phyloP scores from a whole-genome alignment of 306 rosid genomes.

The Acacia acuminata region DNA sequence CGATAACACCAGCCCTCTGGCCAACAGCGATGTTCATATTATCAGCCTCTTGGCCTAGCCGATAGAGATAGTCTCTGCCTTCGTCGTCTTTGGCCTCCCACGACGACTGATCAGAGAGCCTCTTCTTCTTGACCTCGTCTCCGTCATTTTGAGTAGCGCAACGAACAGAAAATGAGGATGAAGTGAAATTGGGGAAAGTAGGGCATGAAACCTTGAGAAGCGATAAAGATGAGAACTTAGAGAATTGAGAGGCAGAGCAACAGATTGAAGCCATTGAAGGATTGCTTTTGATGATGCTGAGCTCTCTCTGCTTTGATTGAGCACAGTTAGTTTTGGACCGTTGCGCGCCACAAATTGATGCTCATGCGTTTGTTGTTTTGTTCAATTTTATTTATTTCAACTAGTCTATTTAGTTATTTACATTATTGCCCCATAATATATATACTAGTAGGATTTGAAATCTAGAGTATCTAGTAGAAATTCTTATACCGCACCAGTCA shows the following conservation, averaged over 20 bases:
- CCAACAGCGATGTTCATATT: constrained; percentile 98
- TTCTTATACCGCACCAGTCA: no score
- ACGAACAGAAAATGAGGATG: constrained; percentile 37
- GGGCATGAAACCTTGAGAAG: constrained; percentile 21
- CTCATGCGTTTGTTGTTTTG: not conserved
- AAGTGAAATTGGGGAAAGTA: constrained; percentile 19
- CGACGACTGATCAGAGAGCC: constrained; percentile 78
- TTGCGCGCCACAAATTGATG: constrained; percentile 42
- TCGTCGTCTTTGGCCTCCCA: constrained; percentile 82
- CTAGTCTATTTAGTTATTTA: not conserved
- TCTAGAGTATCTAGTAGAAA: no score
- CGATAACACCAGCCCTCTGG: constrained; percentile 83
- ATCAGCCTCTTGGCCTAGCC: constrained; percentile 87
- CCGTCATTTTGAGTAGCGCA: constrained; percentile 8
- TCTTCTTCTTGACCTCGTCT: constrained; percentile 33
- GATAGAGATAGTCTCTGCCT: constrained; percentile 82
- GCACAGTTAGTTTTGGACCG: not conserved
- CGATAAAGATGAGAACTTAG: constrained; percentile 43
- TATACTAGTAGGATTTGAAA: not conserved
- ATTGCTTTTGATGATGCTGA: not conserved
- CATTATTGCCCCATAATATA: no score
- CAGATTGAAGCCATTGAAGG: constrained; percentile 25
- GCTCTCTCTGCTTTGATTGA: not conserved
- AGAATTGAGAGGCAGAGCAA: constrained; percentile 25
- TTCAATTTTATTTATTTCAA: no score